Evolutionary conservation across 305 asterid species (phyloP).

Genomic region (Fraxinus greggii): DNA sequence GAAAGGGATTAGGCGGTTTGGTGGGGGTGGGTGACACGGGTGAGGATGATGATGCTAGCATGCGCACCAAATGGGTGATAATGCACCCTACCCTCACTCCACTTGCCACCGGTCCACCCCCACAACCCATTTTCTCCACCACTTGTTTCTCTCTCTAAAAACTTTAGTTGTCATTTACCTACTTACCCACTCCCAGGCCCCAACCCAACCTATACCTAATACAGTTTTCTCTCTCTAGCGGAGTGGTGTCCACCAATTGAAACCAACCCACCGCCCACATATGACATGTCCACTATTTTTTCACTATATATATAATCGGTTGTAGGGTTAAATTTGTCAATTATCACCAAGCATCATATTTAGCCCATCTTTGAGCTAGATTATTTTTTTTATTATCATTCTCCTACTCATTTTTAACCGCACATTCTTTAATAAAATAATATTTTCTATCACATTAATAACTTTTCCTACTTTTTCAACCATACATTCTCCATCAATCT

Average conservation of each 20-base stretch:
- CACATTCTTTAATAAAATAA: too few species aligned
- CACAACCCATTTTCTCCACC: slow-evolving; percentile 18
- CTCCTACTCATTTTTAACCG: too few species aligned
- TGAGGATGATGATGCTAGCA: slow-evolving; percentile 33
- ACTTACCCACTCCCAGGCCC: not conserved
- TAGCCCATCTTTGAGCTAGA: too few species aligned
- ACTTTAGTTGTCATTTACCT: not conserved
- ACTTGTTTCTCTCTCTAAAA: slow-evolving; percentile 11
- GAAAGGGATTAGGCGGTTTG: not conserved
- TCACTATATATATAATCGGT: not conserved
- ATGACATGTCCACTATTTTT: not conserved
- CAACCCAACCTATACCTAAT: not conserved
- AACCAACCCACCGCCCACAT: not conserved
- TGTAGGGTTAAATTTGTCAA: not conserved
- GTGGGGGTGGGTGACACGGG: slow-evolving; percentile 24
- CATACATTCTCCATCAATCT: too few species aligned
- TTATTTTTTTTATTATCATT: too few species aligned
- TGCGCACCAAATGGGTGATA: slow-evolving; percentile 30
- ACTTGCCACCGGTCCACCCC: not conserved
- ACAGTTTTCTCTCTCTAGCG: not conserved
- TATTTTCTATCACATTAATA: too few species aligned
- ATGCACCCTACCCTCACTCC: slow-evolving; percentile 25
- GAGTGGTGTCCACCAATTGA: not conserved
- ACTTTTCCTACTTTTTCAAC: too few species aligned
- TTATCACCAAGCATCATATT: too few species aligned